Evolutionary conservation across 108 stramenopile genomes (phyloP).

Genomic region (Phaeodactylum tricornutum): DNA sequence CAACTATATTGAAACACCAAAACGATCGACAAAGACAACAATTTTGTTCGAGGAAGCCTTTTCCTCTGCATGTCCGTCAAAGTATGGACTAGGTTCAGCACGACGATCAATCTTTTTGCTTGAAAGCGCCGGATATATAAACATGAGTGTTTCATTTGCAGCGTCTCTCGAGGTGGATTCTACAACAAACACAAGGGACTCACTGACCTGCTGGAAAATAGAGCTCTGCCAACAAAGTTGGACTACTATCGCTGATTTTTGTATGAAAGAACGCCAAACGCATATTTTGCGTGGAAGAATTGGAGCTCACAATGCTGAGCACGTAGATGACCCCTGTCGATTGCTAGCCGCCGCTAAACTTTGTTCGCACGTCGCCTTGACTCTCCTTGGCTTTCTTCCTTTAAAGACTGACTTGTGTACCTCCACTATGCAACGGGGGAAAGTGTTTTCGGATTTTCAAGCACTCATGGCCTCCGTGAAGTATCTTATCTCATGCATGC

Average conservation of each 20-base stretch:
- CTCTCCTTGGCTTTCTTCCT: background rate
- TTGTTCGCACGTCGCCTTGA: background rate
- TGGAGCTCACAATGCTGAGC: background rate
- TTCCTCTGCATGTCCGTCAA: background rate
- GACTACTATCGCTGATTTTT: background rate
- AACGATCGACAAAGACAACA: too few species aligned
- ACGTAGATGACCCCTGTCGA: background rate
- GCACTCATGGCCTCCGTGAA: background rate
- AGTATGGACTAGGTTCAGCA: background rate
- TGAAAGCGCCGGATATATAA: background rate
- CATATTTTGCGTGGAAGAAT: background rate
- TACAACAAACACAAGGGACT: background rate
- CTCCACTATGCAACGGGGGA: background rate
- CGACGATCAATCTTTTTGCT: background rate
- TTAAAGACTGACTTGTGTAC: background rate
- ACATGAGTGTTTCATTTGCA: background rate
- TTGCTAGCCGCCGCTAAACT: background rate
- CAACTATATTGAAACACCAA: too few species aligned
- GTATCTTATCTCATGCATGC: background rate
- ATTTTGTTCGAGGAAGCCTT: background rate
- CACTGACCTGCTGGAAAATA: background rate
- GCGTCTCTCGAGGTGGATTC: constrained; percentile 1
- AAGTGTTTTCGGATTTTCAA: background rate
- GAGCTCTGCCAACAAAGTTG: background rate
- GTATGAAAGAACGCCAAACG: constrained; percentile 1